Conservation (phyloP, 2,329 filamentous ascomycete species). For the Epicoccum sorghinum region DNA sequence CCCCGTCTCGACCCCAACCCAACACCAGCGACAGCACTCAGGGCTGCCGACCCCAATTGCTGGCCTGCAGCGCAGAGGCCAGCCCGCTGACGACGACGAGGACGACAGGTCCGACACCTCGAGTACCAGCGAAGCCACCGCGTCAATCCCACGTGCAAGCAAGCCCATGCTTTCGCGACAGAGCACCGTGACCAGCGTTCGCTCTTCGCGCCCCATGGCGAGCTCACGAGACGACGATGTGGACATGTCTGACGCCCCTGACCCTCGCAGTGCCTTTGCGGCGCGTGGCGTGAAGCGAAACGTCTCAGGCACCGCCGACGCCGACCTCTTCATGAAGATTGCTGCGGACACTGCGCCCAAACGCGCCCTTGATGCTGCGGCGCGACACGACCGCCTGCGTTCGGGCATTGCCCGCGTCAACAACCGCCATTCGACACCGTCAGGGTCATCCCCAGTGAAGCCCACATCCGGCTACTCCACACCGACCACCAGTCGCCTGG, state of each 20-base stretch:
- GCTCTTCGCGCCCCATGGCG: slow-evolving; percentile 34
- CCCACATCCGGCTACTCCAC: slow-evolving; percentile 30
- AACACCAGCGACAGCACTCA: slow-evolving; percentile 12
- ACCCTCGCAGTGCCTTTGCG: slow-evolving; percentile 10
- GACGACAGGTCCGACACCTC: slow-evolving; percentile 21
- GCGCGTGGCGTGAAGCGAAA: slow-evolving; percentile 22
- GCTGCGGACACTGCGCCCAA: slow-evolving; percentile 45
- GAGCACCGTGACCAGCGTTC: slow-evolving; percentile 27
- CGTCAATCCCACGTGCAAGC: slow-evolving; percentile 23
- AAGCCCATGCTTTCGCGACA: slow-evolving; percentile 24
- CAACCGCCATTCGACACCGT: slow-evolving; percentile 45
- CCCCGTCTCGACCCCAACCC: slow-evolving; percentile 17
- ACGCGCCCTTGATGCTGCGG: slow-evolving; percentile 31
- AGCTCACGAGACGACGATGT: slow-evolving; percentile 29
- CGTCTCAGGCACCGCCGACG: slow-evolving; percentile 22
- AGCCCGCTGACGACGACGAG: slow-evolving; percentile 29
- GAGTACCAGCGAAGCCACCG: slow-evolving; percentile 19
- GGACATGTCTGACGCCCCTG: no score
- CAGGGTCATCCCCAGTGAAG: slow-evolving; percentile 33
- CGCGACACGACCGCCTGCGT: slow-evolving; percentile 35
- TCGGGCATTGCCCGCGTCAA: slow-evolving; percentile 47
- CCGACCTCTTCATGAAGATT: slow-evolving; percentile 53
- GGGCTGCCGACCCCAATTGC: slow-evolving; percentile 13
- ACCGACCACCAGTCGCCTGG: slow-evolving; percentile 36
- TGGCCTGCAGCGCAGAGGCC: slow-evolving; percentile 24